Conservation (phyloP, 2,329 filamentous ascomycete species). For the Paecilomyces formosus region DNA sequence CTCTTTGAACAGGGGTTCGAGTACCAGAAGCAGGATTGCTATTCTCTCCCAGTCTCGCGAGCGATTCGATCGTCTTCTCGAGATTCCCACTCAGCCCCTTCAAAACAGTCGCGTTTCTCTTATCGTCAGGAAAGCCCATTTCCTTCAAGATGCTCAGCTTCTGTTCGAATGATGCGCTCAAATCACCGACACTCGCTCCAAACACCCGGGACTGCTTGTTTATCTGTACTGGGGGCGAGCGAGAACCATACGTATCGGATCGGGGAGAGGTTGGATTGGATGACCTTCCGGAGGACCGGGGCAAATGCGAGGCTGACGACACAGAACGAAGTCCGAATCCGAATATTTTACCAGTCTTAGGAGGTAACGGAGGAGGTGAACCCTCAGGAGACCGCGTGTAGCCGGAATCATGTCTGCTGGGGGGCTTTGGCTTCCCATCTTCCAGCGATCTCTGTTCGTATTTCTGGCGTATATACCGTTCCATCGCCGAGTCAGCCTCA, state of each 20-base stretch:
- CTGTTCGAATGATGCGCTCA: constrained; percentile 50
- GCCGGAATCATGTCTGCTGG: constrained; percentile 48
- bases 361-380: constrained; percentile 50
- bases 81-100: constrained; percentile 79
- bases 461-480: constrained; percentile 89
- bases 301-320: constrained; percentile 62
- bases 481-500: constrained; percentile 89
- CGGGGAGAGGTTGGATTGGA: constrained; percentile 16
- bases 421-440: constrained; percentile 36
- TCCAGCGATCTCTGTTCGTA: constrained; percentile 63
- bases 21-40: constrained; percentile 45
- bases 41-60: constrained; percentile 74
- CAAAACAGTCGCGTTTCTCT: constrained; percentile 71
- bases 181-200: constrained; percentile 56
- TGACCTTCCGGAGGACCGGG: constrained; percentile 52
- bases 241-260: constrained; percentile 16
- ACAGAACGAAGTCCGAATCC: constrained; percentile 60
- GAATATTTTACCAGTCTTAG: constrained; percentile 54
- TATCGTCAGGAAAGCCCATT: constrained; percentile 85
- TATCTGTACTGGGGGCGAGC: constrained; percentile 17
- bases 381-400: constrained; percentile 49
- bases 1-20: constrained; percentile 43
- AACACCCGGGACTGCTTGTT: constrained; percentile 44
- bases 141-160: constrained; percentile 74
- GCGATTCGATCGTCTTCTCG: constrained; percentile 75